Base-by-base conservation (phyloP, 2,329 filamentous ascomycete species). In the Colletotrichum sp. region DNA sequence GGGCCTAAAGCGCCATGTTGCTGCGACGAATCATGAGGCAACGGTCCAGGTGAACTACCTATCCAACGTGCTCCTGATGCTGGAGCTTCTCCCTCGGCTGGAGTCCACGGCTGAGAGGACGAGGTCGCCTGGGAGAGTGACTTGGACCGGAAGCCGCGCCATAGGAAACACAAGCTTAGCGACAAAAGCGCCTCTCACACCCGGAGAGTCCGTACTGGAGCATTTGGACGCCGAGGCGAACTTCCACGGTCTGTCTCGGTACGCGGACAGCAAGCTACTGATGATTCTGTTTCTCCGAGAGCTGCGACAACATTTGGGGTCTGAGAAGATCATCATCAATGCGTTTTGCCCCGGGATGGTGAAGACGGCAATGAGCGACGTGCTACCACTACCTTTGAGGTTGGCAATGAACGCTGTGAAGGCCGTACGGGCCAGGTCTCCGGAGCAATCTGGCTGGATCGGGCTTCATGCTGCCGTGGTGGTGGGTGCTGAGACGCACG, bases 11-110 rank as follows among this genome's bases (percentile, higher is more conserved):
- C 43, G 67, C 15, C 64, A 38, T n/a, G 36, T 74, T 24, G 66
- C 76, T 0, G 38, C 70, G 0, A 76, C 43, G 1, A 76, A 77
- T 0, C 79, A 80, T 15, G 78, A 79, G 34, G 73, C 73, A 57
- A 75, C 76, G 16, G 36, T 77, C 0, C 79, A 80, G 38, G 75
- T 80, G 57, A 80, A 80, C 58, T 79, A 80, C 33, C 36, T 80
- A 13, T 79, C 79, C 31, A 80, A 78, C 16, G 76, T 77, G 11
- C 73, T 79, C 8, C 72, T 80, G 5, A 76, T 69, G 0, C 36
- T 80, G 8, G 31, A 73, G 5, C 65, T 80, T 0, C 55, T 78
- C 0, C 76, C 77, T 0, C 8, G 63, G 1, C 66, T 80, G 1
- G 70, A 79, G 11, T 34, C 66, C 5, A 78, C 66, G 27, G 55